Conservation (phyloP, 139 green algal species). For the Chloropicon primus region DNA sequence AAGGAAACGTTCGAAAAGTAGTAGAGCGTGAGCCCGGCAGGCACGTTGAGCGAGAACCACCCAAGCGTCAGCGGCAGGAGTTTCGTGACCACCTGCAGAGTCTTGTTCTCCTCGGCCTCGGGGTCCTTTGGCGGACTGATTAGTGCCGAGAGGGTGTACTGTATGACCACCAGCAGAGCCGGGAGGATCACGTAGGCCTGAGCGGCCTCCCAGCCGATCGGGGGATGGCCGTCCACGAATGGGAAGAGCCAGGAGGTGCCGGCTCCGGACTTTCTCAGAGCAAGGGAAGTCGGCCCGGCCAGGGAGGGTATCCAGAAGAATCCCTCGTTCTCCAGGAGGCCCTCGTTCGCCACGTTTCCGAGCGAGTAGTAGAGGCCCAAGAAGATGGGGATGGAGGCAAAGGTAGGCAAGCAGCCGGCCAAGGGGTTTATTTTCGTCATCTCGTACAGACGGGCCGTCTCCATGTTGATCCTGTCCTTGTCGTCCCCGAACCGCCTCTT, state of each 20-base stretch:
- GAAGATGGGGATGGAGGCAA: slow-evolving; percentile 87
- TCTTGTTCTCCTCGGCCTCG: slow-evolving; percentile 16
- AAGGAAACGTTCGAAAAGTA: slow-evolving; percentile 78
- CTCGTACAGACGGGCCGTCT: slow-evolving; percentile 75
- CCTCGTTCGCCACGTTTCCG: slow-evolving; percentile 31
- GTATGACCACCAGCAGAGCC: slow-evolving; percentile 49
- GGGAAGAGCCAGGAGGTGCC: slow-evolving; percentile 68
- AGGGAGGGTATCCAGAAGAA: slow-evolving; percentile 84
- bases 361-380: slow-evolving; percentile 74
- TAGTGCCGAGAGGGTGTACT: slow-evolving; percentile 3
- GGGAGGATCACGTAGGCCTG: slow-evolving; percentile 80
- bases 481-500: slow-evolving; percentile 77
- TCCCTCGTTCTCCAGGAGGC: slow-evolving; percentile 34
- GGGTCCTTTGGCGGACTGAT: slow-evolving; percentile 7
- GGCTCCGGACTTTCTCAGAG: slow-evolving; percentile 18
- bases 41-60: slow-evolving; percentile 80
- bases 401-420: slow-evolving; percentile 38
- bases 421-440: slow-evolving; percentile 30
- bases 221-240: slow-evolving; percentile 68
- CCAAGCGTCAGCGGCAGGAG: slow-evolving; percentile 92
- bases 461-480: slow-evolving; percentile 58
- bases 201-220: slow-evolving; percentile 80
- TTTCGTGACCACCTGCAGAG: slow-evolving; percentile 75
- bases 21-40: slow-evolving; percentile 72
- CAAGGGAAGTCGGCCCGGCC: slow-evolving; percentile 30